Evolutionary conservation across 2,329 filamentous ascomycete species (phyloP), one percentile per base, ranked within the genome.

Genomic region (Aspergillus sergii): DNA sequence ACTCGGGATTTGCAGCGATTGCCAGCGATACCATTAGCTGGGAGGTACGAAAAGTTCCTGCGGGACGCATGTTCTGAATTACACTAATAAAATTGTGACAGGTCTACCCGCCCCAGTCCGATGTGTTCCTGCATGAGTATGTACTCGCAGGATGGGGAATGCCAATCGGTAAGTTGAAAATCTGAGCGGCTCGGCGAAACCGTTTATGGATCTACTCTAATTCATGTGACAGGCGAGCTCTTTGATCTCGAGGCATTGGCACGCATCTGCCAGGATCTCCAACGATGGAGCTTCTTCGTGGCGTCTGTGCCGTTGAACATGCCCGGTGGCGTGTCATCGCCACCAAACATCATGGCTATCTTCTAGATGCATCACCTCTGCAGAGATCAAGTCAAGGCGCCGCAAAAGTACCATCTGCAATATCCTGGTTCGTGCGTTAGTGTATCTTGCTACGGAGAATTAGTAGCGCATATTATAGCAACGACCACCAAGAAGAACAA

Each of bases 21-120:
- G 86, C 83, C 0, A 84, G 86, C 14, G 86, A 89, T 64, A 81
- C 83, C 23, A 83, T 86, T 11, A 80, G 79, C 6, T 85, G 85
- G 68, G 86, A 88, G 71, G 81, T 81, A 21, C 79, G 73, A 69
- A 23, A 28, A 41, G 19, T 10, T 36, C 57, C 12, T 8, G 32
- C 46, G 19, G n/a, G 23, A 3, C 3, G 12, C 12, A 59, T 53
- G 23, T 43, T 21, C 4, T 34, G 45, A 23, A 26, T 56, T n/a
- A 23, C 34, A 53, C 60, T 61, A 36, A 54, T 11, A 14, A 57
- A 41, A 54, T 72, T 69, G 72, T 73, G 41, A 54, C 67, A 75
- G 72, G 77, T 78, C 8, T 83, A 83, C 69, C 79, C 80, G 9
- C 77, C 78, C 10, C 75, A 78, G 61, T 64, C 73, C 39, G 75